Evolutionary conservation across 352 stramenopile genomes (phyloP).

Genomic region (Thraustochytrium striatum): DNA sequence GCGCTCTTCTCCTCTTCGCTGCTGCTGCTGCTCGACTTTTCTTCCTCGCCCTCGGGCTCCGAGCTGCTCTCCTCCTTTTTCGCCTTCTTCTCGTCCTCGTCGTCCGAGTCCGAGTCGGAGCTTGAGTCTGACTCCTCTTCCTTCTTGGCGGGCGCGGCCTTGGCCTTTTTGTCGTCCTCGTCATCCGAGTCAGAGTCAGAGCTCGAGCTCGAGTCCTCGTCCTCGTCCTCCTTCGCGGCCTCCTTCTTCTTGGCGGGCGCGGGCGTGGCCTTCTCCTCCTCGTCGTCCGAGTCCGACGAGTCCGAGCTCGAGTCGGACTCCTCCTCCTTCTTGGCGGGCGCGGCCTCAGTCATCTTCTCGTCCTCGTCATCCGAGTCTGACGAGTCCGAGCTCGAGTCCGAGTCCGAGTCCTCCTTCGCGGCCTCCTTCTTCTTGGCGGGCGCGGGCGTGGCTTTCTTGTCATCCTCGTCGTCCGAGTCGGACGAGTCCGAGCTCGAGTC

Average conservation of each 20-base stretch:
- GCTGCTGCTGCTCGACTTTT: not conserved
- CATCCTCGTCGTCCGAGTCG: slow-evolving; percentile 34
- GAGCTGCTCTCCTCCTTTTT: slow-evolving; percentile 52
- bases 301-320: slow-evolving; percentile 27
- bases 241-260: slow-evolving; percentile 57
- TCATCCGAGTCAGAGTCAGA: slow-evolving; percentile 47
- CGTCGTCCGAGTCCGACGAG: slow-evolving; percentile 31
- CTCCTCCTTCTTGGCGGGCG: not conserved
- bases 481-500: slow-evolving; percentile 50
- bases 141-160: slow-evolving; percentile 65
- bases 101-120: not conserved
- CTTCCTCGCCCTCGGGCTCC: slow-evolving; percentile 28
- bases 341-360: not conserved
- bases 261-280: slow-evolving; percentile 53
- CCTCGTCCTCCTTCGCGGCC: slow-evolving; percentile 62
- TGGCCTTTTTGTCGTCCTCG: slow-evolving; percentile 44
- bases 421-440: slow-evolving; percentile 62
- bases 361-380: not conserved
- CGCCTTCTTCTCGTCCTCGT: slow-evolving; percentile 52
- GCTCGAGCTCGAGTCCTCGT: slow-evolving; percentile 55
- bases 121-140: slow-evolving; percentile 46
- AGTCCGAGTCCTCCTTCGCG: slow-evolving; percentile 55
- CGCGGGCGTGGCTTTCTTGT: slow-evolving; percentile 57
- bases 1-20: slow-evolving; percentile 51
- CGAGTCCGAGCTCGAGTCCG: slow-evolving; percentile 3